Evolutionary conservation across 306 rosid species (phyloP).

Genomic region (Vicia villosa): DNA sequence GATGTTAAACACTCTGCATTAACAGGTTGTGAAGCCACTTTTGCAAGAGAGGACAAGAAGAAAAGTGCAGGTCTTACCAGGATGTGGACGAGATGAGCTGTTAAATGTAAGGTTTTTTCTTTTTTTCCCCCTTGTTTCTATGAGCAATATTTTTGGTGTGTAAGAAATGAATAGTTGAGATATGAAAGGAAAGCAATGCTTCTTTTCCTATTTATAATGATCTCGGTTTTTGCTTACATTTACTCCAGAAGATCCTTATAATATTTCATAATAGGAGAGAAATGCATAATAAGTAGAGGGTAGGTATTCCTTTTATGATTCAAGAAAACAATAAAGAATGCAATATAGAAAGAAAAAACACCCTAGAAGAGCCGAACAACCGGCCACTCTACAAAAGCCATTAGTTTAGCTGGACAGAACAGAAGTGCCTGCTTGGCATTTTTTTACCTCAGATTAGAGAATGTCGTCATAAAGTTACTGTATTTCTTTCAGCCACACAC

Average conservation of each 20-base stretch:
- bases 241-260: not conserved
- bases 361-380: slow-evolving; percentile 6
- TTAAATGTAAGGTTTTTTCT: slow-evolving; percentile 55
- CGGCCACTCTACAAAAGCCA: not conserved
- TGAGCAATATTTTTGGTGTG: slow-evolving; percentile 6
- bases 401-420: not conserved
- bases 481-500: slow-evolving; percentile 5
- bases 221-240: not conserved
- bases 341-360: not conserved
- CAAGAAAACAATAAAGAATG: not conserved
- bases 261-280: slow-evolving; percentile 15
- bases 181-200: not conserved
- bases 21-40: slow-evolving; percentile 95
- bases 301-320: slow-evolving; percentile 3
- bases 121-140: slow-evolving; percentile 4
- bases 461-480: not conserved
- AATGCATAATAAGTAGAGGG: not conserved
- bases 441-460: not conserved
- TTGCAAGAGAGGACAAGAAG: slow-evolving; percentile 91
- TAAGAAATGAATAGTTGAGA: not conserved
- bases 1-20: slow-evolving; percentile 34
- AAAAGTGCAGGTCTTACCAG: slow-evolving; percentile 87
- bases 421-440: not conserved
- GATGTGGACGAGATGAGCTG: slow-evolving; percentile 85
- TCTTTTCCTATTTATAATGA: not conserved